A percentile compares a stretch with the other conserved stretches of the same genome.
Conservation (phyloP, 2,329 filamentous ascomycete genomes). For the Pseudocercospora cruenta region DNA sequence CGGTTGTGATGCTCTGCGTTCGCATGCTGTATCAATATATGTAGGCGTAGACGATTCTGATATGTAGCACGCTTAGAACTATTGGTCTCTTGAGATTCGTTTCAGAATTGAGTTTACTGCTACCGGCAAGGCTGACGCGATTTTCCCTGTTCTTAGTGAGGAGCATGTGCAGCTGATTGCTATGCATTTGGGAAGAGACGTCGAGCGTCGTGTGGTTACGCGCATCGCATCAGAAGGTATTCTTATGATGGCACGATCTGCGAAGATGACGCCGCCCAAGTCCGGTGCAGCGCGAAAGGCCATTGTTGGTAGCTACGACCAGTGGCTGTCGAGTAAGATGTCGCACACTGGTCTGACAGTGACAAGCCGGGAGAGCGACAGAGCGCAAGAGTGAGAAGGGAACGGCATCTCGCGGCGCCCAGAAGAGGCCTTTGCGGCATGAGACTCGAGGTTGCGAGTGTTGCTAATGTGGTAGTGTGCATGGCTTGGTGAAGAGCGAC, state of each 20-base stretch:
- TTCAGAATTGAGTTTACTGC: slow-evolving; percentile 18
- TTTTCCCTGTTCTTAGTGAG: slow-evolving; percentile 14
- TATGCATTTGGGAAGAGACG: not conserved
- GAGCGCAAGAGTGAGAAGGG: not conserved
- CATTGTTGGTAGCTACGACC: not conserved
- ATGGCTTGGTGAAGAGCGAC: slow-evolving; percentile 11
- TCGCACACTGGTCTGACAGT: not conserved
- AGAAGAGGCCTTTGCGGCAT: not conserved
- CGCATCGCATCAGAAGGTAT: not conserved
- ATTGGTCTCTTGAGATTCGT: slow-evolving; percentile 10
- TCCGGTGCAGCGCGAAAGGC: not conserved
- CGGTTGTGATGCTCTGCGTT: slow-evolving; percentile 1
- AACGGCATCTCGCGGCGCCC: not conserved
- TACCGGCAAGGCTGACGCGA: slow-evolving; percentile 19
- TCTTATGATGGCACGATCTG: not conserved
- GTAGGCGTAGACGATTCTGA: not conserved
- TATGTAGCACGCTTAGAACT: slow-evolving; percentile 4
- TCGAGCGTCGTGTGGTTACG: not conserved
- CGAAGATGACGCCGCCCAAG: not conserved
- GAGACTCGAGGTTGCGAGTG: slow-evolving; percentile 12
- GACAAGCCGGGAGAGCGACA: not conserved
- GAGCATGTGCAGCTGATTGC: not conserved
- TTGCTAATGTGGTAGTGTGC: slow-evolving; percentile 19
- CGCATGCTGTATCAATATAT: slow-evolving; percentile 2
- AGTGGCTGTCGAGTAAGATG: not conserved